Base-by-base conservation (phyloP, 1,284 basidiomycete genomes). In the Phlebopus sp. region DNA sequence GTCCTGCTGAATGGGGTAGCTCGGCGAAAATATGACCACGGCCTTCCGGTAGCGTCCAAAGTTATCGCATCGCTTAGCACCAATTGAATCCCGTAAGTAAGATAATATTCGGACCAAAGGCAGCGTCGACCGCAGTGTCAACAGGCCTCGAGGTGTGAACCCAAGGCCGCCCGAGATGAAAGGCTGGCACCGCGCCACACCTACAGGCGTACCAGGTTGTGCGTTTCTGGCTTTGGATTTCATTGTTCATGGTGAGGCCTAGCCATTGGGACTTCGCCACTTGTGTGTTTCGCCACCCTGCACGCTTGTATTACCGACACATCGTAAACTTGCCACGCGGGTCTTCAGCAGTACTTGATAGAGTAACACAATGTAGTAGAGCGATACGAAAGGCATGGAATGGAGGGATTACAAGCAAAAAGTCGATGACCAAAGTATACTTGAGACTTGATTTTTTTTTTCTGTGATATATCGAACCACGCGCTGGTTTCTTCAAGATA, bases 391-490 rank as follows among this genome's bases (percentile, higher is more conserved):
- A 68, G 57, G 56, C 62, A 64, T 56, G 52, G 29, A 30, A 37
- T 35, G 58, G 51, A 49, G 42, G 53, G 55, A 64, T 55, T 67
- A 64, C 66, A 64, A 63, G 63, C 63, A 62, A 68, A 63, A 60
- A 67, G 51, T 63, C 37, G 65, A 50, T 46, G 59, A 66, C 39
- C 59, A 64, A 63, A 60, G 64, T 54, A 67, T 69, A 75, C 71
- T 74, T 73, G 72, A 69, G 72, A 68, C 64, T 73, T 74, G 69
- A 62, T 62, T 66, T 70, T 62, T 70, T 62, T 66, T 70, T 67
- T 70, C 67, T 70, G 66, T 62, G 37, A 49, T 59, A 63, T 59
- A 67, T 52, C 55, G 61, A 65, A 64, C 65, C 63, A 67, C 56
- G 65, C 50, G 55, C 52, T 58, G 58, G 58, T 51, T 51, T 66